Evolutionary conservation across 768 basidiomycete genomes (phyloP).

Genomic region (Leucocoprinus birnbaumii): DNA sequence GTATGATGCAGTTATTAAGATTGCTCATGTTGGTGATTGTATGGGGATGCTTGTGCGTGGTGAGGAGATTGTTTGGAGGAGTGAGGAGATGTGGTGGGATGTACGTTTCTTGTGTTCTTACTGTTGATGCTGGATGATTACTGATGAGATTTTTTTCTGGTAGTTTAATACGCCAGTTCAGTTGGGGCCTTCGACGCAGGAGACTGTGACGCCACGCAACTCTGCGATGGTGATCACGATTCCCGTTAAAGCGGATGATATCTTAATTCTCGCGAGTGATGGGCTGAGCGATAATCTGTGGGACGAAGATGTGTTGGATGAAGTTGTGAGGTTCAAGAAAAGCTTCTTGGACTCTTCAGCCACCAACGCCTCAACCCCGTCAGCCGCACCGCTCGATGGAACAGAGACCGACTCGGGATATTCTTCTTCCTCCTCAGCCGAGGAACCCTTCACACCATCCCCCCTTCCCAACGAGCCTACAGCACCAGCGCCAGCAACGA

Average conservation of each 20-base stretch:
- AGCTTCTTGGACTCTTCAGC: slow-evolving; percentile 4
- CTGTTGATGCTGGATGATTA: neutral
- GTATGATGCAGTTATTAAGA: slow-evolving; percentile 63
- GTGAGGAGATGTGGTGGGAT: slow-evolving; percentile 92
- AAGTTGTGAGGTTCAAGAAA: slow-evolving; percentile 58
- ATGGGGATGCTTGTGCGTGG: slow-evolving; percentile 84
- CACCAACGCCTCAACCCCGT: neutral
- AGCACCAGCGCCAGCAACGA: neutral
- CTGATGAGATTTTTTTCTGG: neutral
- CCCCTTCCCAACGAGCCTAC: neutral
- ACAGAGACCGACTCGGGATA: slow-evolving; percentile 3
- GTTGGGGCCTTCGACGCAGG: slow-evolving; percentile 32
- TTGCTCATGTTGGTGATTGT: slow-evolving; percentile 87
- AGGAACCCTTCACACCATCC: neutral
- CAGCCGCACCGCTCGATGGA: too few relatives aligned
- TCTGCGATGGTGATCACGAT: slow-evolving; percentile 68
- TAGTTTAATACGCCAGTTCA: slow-evolving; percentile 46
- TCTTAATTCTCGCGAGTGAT: slow-evolving; percentile 79
- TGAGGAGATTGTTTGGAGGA: slow-evolving; percentile 78
- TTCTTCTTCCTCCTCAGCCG: slow-evolving; percentile 1
- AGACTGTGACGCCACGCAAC: slow-evolving; percentile 29
- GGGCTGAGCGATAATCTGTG: slow-evolving; percentile 86
- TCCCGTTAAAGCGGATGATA: slow-evolving; percentile 68
- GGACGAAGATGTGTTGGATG: slow-evolving; percentile 86
- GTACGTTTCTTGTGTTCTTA: slow-evolving; percentile 38